These are phyloP conservation scores for Turnera subulata DNA, from an alignment of 345 rosid species.

Conservation along the genomic window DNA sequence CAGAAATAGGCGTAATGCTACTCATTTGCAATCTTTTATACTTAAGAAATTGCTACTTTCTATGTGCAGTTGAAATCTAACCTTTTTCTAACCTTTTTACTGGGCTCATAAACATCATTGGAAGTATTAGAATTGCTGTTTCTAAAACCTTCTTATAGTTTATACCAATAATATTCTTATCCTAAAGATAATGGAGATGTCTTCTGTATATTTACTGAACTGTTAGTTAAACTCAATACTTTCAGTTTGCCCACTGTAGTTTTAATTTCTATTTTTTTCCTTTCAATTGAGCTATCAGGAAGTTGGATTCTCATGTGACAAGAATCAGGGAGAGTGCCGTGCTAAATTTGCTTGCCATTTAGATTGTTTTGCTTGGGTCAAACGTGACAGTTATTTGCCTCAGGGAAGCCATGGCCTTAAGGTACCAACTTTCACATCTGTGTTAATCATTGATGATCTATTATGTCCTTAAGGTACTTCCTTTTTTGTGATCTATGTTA, in stretches of 20 bases:
- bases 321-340: constrained; percentile 93
- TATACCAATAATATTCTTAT: no score
- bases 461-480: not conserved
- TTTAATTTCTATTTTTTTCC: not conserved
- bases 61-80: not conserved
- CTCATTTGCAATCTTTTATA: no score
- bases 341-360: constrained; percentile 90
- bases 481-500: constrained; percentile 28
- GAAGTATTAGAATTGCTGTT: no score
- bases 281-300: constrained; percentile 49
- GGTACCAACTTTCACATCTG: constrained; percentile 38
- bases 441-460: constrained; percentile 3
- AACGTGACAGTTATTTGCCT: constrained; percentile 98
- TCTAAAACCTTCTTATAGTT: no score
- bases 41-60: not conserved
- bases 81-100: constrained; percentile 6
- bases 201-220: no score
- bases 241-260: no score
- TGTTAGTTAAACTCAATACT: no score
- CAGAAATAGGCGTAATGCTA: no score
- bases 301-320: constrained; percentile 83
- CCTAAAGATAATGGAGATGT: no score
- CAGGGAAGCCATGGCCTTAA: constrained; percentile 98
- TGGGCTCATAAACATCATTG: not conserved
- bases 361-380: constrained; percentile 99